Evolutionary conservation across 2,329 filamentous ascomycete species (phyloP).

Genomic region (Zymoseptoria crescenta): DNA sequence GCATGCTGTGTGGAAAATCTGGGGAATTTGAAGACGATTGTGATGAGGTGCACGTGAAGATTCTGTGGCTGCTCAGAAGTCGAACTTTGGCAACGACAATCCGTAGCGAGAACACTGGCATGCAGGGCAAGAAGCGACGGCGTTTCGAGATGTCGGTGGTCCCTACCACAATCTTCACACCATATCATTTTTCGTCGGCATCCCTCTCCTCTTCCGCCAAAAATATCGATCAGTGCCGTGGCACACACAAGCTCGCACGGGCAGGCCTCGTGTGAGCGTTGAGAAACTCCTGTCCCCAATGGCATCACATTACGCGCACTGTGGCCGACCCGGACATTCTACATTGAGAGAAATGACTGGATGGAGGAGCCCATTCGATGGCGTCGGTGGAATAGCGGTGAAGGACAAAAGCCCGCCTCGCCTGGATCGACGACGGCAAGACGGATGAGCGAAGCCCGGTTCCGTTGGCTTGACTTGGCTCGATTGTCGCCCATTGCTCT

Average conservation of each 20-base stretch:
- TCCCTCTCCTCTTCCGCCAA: not conserved
- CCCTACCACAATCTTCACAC: not conserved
- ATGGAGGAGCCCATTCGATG: not conserved
- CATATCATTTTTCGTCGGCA: not conserved
- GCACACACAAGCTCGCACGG: not conserved
- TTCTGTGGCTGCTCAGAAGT: not conserved
- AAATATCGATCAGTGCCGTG: not conserved
- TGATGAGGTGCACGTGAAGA: not conserved
- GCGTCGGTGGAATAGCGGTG: not conserved
- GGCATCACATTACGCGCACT: not conserved
- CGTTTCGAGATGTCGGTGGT: not conserved
- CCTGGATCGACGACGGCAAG: not conserved
- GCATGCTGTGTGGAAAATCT: conserved; percentile 12
- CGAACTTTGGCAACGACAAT: not conserved
- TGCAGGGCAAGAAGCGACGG: not conserved
- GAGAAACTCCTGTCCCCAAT: not conserved
- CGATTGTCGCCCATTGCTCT: not conserved
- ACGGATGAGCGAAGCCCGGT: not conserved
- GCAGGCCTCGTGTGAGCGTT: not conserved
- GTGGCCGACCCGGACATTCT: not conserved
- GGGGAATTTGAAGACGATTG: conserved; percentile 2
- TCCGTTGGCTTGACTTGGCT: not conserved
- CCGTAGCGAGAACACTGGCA: conserved; percentile 15
- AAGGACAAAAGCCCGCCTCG: not conserved
- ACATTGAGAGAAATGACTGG: not conserved